phyloP scores from a whole-genome alignment of 106 monocot species.

The Narthecium ossifragum region DNA sequence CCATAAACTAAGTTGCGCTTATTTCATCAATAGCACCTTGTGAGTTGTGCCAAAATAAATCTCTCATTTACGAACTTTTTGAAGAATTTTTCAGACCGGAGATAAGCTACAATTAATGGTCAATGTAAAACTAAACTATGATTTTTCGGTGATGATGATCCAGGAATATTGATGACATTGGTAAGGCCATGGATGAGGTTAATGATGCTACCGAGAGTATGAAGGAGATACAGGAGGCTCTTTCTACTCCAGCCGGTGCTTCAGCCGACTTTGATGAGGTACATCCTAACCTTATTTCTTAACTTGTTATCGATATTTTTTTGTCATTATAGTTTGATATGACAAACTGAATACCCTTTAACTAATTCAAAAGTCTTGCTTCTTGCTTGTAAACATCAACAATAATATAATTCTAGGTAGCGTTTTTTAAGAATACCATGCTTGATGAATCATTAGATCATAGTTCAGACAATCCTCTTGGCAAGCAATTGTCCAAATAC shows the following conservation, averaged over 20 bases:
- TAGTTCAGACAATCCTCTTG: too few relatives aligned
- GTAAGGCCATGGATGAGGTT: conserved; percentile 40
- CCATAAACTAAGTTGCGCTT: too few relatives aligned
- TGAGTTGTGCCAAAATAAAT: background rate
- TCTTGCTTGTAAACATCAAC: too few relatives aligned
- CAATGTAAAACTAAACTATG: background rate
- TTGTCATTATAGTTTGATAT: too few relatives aligned
- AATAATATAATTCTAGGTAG: too few relatives aligned
- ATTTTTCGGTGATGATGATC: background rate
- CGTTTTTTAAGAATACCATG: too few relatives aligned
- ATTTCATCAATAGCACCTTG: background rate
- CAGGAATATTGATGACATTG: conserved; percentile 49
- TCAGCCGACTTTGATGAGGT: conserved; percentile 59
- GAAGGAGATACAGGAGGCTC: conserved; percentile 64
- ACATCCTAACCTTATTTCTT: background rate
- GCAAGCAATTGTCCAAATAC: too few relatives aligned
- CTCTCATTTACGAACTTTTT: background rate
- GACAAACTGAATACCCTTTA: too few relatives aligned
- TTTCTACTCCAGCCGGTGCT: conserved; percentile 33
- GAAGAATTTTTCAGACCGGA: too few relatives aligned
- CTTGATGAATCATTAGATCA: too few relatives aligned
- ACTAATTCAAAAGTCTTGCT: too few relatives aligned
- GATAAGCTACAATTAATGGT: too few relatives aligned
- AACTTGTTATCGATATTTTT: background rate
- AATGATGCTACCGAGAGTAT: conserved; percentile 42